Conservation (phyloP, 305 asterid species). For the Solanum hybrid region DNA sequence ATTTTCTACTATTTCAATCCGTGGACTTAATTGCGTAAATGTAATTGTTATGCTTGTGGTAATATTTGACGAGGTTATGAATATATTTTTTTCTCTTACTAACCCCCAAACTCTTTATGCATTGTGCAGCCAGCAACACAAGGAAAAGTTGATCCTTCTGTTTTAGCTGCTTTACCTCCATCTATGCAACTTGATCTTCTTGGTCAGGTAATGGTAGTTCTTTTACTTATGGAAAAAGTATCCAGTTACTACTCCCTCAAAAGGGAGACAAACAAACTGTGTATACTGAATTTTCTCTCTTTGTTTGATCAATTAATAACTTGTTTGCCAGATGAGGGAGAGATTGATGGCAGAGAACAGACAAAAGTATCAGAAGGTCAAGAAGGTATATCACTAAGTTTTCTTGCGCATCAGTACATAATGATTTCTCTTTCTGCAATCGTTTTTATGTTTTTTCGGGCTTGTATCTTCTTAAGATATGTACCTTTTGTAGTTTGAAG, state of each 20-base stretch:
- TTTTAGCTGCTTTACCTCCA: constrained; percentile 92
- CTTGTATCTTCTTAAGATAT: neutral
- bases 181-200: constrained; percentile 99
- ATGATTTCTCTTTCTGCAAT: neutral
- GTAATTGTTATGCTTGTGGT: neutral
- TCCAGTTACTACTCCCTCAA: neutral
- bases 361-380: constrained; percentile 91
- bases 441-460: neutral
- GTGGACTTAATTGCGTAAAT: neutral
- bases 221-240: neutral
- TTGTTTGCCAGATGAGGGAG: constrained; percentile 86
- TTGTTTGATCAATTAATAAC: constrained; percentile 8
- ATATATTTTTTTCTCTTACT: neutral
- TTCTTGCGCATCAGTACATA: neutral
- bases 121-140: constrained; percentile 68
- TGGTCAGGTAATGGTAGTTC: constrained; percentile 53
- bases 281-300: neutral
- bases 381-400: constrained; percentile 50
- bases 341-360: constrained; percentile 99
- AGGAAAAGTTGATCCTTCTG: constrained; percentile 89
- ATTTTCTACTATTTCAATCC: neutral
- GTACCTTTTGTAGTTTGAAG: neutral
- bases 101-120: neutral
- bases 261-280: neutral
- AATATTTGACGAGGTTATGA: neutral